Evolutionary conservation across 2,329 filamentous ascomycete species (phyloP).

Genomic region (Pseudocercospora eumusae): DNA sequence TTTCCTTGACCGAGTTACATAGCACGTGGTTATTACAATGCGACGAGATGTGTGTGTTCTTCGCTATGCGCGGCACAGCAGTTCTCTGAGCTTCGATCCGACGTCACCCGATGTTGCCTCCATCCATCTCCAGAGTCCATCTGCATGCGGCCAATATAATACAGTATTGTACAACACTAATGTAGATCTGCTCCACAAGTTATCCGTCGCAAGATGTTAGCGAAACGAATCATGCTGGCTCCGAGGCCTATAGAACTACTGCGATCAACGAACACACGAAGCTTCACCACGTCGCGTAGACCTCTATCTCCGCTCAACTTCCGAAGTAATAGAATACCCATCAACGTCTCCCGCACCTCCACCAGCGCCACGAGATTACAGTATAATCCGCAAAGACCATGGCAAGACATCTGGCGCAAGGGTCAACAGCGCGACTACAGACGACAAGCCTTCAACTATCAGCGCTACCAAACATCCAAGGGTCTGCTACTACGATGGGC

Average conservation of each 20-base stretch:
- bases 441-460: conserved; percentile 37
- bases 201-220: neutral
- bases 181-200: too few species aligned
- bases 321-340: neutral
- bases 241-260: neutral
- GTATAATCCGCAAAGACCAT: conserved; percentile 12
- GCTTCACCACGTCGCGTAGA: neutral
- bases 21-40: neutral
- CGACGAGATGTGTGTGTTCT: neutral
- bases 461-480: conserved; percentile 34
- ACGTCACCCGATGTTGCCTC: neutral
- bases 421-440: conserved; percentile 27
- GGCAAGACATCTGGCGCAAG: conserved; percentile 14
- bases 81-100: conserved; percentile 1
- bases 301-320: neutral
- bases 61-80: neutral
- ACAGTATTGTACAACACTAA: too few species aligned
- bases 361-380: conserved; percentile 1
- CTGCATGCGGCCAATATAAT: neutral
- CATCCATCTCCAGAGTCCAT: too few species aligned
- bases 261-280: neutral
- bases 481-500: conserved; percentile 43
- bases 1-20: neutral
- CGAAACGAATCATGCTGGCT: conserved; percentile 4
- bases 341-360: neutral